Percentiles rank a stretch among this genome's conserved stretches.
Conservation (phyloP, 75 land plant species). For the Cupressus sempervirens region DNA sequence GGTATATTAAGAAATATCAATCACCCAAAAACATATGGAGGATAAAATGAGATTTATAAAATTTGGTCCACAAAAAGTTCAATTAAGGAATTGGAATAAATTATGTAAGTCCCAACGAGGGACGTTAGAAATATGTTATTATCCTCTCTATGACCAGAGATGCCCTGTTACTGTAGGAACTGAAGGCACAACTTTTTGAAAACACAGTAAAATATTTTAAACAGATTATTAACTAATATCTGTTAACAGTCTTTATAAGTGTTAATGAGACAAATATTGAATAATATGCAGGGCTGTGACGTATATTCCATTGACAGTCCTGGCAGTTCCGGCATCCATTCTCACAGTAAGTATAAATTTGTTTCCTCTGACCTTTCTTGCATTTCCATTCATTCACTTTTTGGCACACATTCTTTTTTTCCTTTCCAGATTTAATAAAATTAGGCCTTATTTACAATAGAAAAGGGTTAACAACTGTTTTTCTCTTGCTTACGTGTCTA, state of each 20-base stretch:
- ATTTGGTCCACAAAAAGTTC: too few species aligned
- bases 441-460: background rate
- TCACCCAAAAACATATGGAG: too few species aligned
- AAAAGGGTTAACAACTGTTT: background rate
- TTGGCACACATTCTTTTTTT: background rate
- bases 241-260: background rate
- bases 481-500: background rate
- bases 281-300: conserved; percentile 29
- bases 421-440: background rate
- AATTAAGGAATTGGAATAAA: too few species aligned
- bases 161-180: background rate
- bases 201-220: background rate
- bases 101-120: too few species aligned
- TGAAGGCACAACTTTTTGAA: background rate
- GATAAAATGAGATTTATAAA: too few species aligned
- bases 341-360: conserved; percentile 21
- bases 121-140: background rate
- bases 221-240: too few species aligned
- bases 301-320: conserved; percentile 34
- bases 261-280: background rate
- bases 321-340: conserved; percentile 39
- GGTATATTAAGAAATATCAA: too few species aligned
- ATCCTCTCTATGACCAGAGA: background rate
- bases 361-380: background rate
- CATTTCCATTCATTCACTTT: background rate